Base-by-base conservation (phyloP, 2,329 filamentous ascomycete species). In the Helotiales sp. region DNA sequence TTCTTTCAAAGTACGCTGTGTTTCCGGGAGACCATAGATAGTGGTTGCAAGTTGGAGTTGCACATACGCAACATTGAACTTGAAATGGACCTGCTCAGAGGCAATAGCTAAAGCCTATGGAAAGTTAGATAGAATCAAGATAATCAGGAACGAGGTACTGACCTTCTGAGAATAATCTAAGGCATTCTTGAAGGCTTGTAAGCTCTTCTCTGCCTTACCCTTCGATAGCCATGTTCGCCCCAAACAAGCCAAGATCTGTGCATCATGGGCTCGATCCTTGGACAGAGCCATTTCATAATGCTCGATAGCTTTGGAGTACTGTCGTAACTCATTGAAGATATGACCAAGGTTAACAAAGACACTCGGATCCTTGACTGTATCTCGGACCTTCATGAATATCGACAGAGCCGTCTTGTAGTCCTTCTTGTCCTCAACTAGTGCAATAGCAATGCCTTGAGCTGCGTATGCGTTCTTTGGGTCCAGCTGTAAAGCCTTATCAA, bases 41-140 rank as follows among this genome's bases (percentile, higher is more conserved):
- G 89, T 84, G 46, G 89, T 88, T 19, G 93, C 93, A 54, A 98
- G 86, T 72, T 97, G 93, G 62, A 96, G 96, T 71, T 98, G 95
- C 27, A 98, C 91, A 70, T 97, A 99, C 0, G 95, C 95, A 27
- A 99, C 90, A 69, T 99, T 99, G 82, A 99, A 99, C 72, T 95
- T 91, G 73, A 95, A 91, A 74, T 96, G 91, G 29, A 93, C 81
- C 67, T 96, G 91, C 4, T 95, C 89, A 0, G 92, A 90, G 1
- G 90, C 86, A 54, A 89, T 83, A 55, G 86, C 83, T 17, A 96
- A 83, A 25, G 93, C 91, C 83, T 89, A 50, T 30, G 30, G 55
- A 46, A 33, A 58, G 67, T 73, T 63, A 74, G 60, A 13, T 29
- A 55, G 22, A 30, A 34, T 22, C 15, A n/a, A n/a, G 7, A 12